These are phyloP conservation scores for Tuber aestivum DNA, from an alignment of 495 filamentous ascomycete species.

Conservation along the genomic window DNA sequence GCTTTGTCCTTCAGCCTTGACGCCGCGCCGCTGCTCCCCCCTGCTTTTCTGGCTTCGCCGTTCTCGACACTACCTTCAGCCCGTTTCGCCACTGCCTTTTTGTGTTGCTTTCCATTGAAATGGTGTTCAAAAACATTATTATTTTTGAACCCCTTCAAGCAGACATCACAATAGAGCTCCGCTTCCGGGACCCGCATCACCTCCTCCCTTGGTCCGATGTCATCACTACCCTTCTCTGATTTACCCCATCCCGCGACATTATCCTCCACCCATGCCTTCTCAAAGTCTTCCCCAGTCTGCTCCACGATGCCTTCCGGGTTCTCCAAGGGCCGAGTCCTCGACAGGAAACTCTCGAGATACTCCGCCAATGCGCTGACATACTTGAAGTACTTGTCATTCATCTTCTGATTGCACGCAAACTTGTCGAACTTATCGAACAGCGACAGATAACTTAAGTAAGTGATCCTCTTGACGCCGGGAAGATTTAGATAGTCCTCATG, in stretches of 20 bases:
- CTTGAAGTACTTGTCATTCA: constrained; percentile 82
- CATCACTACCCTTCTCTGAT: constrained; percentile 48
- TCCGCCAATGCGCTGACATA: constrained; percentile 73
- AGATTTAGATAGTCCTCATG: constrained; percentile 91
- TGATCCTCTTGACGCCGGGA: constrained; percentile 70
- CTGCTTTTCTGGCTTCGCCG: constrained; percentile 40
- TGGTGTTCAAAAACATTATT: constrained; percentile 90
- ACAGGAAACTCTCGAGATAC: constrained; percentile 82
- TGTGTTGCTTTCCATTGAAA: constrained; percentile 84
- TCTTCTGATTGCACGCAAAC: constrained; percentile 71
- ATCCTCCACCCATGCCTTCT: constrained; percentile 70
- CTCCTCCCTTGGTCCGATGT: constrained; percentile 29
- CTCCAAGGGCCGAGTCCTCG: constrained; percentile 71
- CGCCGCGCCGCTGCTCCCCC: constrained; percentile 37
- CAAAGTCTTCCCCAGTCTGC: constrained; percentile 73
- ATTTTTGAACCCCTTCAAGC: constrained; percentile 91
- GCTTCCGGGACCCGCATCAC: constrained; percentile 57
- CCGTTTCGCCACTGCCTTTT: constrained; percentile 65
- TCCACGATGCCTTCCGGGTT: constrained; percentile 72
- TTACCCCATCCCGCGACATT: constrained; percentile 73
- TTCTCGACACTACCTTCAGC: constrained; percentile 16
- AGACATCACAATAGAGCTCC: constrained; percentile 75
- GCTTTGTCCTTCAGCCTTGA: constrained; percentile 74
- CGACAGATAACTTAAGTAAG: constrained; percentile 86
- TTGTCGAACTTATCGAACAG: constrained; percentile 76